Evolutionary conservation across 129 eudicot species (phyloP), one percentile per base, ranked within the genome.

Genomic region (Oenanthe sinensis): DNA sequence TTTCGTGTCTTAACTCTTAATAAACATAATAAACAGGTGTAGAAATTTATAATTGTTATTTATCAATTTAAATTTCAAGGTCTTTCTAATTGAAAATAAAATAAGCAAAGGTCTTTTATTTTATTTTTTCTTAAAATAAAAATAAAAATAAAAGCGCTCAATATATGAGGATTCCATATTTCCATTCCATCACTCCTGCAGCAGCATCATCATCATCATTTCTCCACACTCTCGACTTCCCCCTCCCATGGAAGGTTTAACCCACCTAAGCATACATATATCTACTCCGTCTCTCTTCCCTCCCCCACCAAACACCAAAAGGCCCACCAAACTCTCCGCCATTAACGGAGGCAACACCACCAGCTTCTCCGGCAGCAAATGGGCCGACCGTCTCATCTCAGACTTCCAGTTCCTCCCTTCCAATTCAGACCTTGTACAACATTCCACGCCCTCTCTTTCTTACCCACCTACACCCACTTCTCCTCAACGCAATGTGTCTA

Each of bases 361-460:
- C 47, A 85, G 55, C 86, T 85, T 85, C 87, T 84, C 91, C 87
- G 87, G 90, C 78, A 91, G 90, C 85, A 94, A 86, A 87, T 94
- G 97, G 98, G 98, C 98, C 71, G 88, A 94, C 75, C 98, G 98
- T 75, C 94, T 94, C 78, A 81, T 91, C 80, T 46, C 97, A 77
- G 98, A 94, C 87, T 94, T 94, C 89, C 98, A 94, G 36, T 94
- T 94, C 83, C 87, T 91, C 54, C 98, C 98, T 55, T 52, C 79
- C 24, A 68, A 46, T 74, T 46, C 90, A 49, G 82, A 85, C 84
- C 8, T 71, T 37, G 2, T 65, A 76, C 54, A 72, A 43, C 76
- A 46, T 13, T 54, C 79, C 77, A 28, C 84, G 30, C 89, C 30
- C 68, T 69, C 89, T 42, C 83, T 88, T 9, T 79, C 90, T 9